These are phyloP conservation scores for Botrytis sinoallii DNA, from an alignment of 2,329 filamentous ascomycete species.

Conservation along the genomic window DNA sequence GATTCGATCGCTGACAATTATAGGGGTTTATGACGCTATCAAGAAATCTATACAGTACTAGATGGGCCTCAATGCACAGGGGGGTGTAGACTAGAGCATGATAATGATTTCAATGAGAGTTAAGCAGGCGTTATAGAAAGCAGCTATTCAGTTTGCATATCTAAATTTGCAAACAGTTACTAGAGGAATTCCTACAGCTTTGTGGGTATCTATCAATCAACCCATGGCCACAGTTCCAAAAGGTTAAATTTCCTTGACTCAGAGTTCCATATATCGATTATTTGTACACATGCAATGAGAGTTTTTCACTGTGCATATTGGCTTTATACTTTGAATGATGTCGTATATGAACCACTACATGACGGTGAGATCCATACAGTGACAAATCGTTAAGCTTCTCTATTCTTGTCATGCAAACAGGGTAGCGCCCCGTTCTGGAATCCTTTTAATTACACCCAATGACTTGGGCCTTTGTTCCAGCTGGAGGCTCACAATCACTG, in stretches of 20 bases:
- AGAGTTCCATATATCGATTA: background rate
- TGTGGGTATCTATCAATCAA: background rate
- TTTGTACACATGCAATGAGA: background rate
- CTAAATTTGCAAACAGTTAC: background rate
- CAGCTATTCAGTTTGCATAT: background rate
- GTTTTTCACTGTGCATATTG: background rate
- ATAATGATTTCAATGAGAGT: background rate
- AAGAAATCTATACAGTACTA: constrained; percentile 37
- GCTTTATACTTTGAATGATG: background rate
- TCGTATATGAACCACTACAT: background rate
- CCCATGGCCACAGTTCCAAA: background rate
- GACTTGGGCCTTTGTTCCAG: too few relatives aligned
- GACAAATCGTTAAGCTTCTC: background rate
- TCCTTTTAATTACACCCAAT: too few relatives aligned
- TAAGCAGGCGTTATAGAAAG: background rate
- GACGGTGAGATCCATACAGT: background rate
- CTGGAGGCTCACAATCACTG: too few relatives aligned
- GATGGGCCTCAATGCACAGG: background rate
- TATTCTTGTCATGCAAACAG: background rate
- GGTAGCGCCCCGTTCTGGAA: too few relatives aligned
- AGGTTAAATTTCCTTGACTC: background rate
- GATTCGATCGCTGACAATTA: constrained; percentile 22
- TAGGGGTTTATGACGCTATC: constrained; percentile 39
- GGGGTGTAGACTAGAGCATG: background rate
- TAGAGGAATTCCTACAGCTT: background rate